These are phyloP conservation scores for Extremus antarcticus DNA, from an alignment of 495 filamentous ascomycete genomes.

Conservation along the genomic window DNA sequence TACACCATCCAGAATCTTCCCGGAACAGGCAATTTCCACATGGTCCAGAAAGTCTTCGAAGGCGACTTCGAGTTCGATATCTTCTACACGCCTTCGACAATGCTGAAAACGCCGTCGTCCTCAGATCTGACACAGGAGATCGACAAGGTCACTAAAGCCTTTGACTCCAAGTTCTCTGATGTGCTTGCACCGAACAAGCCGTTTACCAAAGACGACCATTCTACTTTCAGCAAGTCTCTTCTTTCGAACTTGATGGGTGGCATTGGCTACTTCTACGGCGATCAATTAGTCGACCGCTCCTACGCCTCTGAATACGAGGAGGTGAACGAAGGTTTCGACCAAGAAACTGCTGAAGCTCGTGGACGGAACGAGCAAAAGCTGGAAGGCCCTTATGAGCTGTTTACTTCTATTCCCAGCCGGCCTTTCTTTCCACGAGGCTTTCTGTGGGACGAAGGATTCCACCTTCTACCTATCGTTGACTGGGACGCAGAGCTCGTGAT, in stretches of 20 bases:
- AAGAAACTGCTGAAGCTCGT: slow-evolving; percentile 71
- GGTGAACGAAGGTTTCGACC: slow-evolving; percentile 95
- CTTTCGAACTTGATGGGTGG: slow-evolving; percentile 91
- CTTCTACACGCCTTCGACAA: slow-evolving; percentile 74
- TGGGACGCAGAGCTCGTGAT: slow-evolving; percentile 90
- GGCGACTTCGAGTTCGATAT: slow-evolving; percentile 91
- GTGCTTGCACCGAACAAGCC: slow-evolving; percentile 66
- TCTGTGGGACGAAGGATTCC: slow-evolving; percentile 97
- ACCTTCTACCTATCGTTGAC: slow-evolving; percentile 81
- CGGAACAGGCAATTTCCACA: slow-evolving; percentile 67
- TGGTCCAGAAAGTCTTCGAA: slow-evolving; percentile 87
- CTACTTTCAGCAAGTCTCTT: slow-evolving; percentile 74
- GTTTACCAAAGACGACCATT: slow-evolving; percentile 61
- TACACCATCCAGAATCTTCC: slow-evolving; percentile 66
- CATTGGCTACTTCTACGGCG: slow-evolving; percentile 89
- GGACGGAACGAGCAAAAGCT: slow-evolving; percentile 50
- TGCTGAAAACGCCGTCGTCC: slow-evolving; percentile 47
- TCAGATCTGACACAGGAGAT: slow-evolving; percentile 61
- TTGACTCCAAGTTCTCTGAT: slow-evolving; percentile 61
- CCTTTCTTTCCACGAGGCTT: slow-evolving; percentile 96
- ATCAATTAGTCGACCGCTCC: slow-evolving; percentile 77
- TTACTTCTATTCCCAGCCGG: slow-evolving; percentile 83
- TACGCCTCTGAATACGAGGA: slow-evolving; percentile 87
- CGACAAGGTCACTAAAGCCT: slow-evolving; percentile 49
- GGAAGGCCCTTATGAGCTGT: slow-evolving; percentile 82